phyloP scores from a whole-genome alignment of 1,284 basidiomycete species.

The Sporisorium reilianum region DNA sequence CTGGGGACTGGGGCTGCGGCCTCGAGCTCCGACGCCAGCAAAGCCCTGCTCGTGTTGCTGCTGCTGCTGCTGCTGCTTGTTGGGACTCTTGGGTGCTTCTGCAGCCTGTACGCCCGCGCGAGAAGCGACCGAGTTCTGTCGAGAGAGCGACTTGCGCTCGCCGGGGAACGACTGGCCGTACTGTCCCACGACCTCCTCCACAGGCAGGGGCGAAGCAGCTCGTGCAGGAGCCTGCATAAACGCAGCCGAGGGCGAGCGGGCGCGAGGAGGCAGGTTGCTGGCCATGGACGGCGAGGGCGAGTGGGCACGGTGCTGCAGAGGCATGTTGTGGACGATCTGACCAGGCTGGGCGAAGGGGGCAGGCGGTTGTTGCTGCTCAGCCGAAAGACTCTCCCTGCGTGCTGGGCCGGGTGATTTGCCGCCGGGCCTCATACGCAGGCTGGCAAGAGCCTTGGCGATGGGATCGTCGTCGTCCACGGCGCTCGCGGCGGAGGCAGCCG shows the following conservation, averaged over 20 bases:
- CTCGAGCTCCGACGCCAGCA: constrained; percentile 62
- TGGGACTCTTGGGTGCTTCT: constrained; percentile 30
- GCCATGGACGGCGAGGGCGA: constrained; percentile 50
- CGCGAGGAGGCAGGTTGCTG: constrained; percentile 71
- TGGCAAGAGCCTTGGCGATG: constrained; percentile 78
- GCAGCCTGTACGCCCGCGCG: constrained; percentile 27
- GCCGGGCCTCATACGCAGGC: constrained; percentile 71
- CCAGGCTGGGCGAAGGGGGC: constrained; percentile 40
- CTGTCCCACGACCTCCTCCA: constrained; percentile 80
- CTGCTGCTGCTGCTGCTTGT: constrained; percentile 28
- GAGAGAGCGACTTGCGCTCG: constrained; percentile 73
- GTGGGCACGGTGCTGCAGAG: constrained; percentile 43
- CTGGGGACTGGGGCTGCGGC: constrained; percentile 64
- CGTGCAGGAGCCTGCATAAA: constrained; percentile 80
- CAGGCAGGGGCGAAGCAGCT: constrained; percentile 73
- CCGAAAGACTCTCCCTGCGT: constrained; percentile 45
- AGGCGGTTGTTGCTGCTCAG: constrained; percentile 21
- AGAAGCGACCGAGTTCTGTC: constrained; percentile 61
- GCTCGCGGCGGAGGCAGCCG: constrained; percentile 14
- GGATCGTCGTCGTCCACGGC: constrained; percentile 75
- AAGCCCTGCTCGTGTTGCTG: constrained; percentile 50
- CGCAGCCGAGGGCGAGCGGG: constrained; percentile 79
- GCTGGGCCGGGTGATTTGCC: constrained; percentile 53
- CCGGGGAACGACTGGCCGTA: constrained; percentile 90
- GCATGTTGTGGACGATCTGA: constrained; percentile 46